Evolutionary conservation across 495 filamentous ascomycete genomes (phyloP).

Genomic region (Penicillium pulvis): DNA sequence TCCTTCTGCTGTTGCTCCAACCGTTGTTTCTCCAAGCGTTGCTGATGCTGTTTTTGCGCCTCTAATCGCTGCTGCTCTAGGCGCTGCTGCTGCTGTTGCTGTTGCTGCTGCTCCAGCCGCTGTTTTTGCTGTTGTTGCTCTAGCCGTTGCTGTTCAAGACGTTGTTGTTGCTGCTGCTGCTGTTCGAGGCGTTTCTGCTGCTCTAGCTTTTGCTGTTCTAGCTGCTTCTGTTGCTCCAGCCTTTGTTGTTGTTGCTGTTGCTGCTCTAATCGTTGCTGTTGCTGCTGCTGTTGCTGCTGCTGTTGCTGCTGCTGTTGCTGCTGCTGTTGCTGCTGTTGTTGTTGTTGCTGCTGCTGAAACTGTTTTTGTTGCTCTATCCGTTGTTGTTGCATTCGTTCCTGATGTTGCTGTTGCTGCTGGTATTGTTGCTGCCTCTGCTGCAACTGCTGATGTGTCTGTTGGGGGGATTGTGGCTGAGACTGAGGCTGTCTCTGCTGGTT

Average conservation of each 20-base stretch:
- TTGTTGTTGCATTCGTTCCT: slow-evolving; percentile 26
- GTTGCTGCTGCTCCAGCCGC: slow-evolving; percentile 9
- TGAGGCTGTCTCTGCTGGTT: slow-evolving; percentile 33
- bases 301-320: slow-evolving; percentile 30
- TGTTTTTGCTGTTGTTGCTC: slow-evolving; percentile 18
- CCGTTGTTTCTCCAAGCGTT: slow-evolving; percentile 17
- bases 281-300: slow-evolving; percentile 23
- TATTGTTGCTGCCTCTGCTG: slow-evolving; percentile 31
- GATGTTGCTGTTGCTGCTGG: slow-evolving; percentile 30
- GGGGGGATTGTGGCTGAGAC: slow-evolving; percentile 37
- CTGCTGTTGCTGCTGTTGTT: slow-evolving; percentile 31
- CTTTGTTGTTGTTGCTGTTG: slow-evolving; percentile 24
- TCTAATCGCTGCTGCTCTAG: slow-evolving; percentile 15
- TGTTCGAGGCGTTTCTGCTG: slow-evolving; percentile 24
- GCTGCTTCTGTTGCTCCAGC: slow-evolving; percentile 18
- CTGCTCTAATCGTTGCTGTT: slow-evolving; percentile 27
- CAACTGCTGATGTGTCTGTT: slow-evolving; percentile 33
- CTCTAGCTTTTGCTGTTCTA: slow-evolving; percentile 19
- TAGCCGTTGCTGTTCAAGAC: slow-evolving; percentile 13
- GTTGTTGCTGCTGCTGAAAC: slow-evolving; percentile 30
- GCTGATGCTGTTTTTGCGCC: slow-evolving; percentile 15
- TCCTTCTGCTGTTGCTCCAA: slow-evolving; percentile 17
- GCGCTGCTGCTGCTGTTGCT: slow-evolving; percentile 23
- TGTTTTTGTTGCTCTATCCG: slow-evolving; percentile 26
- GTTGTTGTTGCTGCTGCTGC: slow-evolving; percentile 18